Evolutionary conservation across 495 filamentous ascomycete species (phyloP).

Genomic region (Podospora pseudopauciseta): DNA sequence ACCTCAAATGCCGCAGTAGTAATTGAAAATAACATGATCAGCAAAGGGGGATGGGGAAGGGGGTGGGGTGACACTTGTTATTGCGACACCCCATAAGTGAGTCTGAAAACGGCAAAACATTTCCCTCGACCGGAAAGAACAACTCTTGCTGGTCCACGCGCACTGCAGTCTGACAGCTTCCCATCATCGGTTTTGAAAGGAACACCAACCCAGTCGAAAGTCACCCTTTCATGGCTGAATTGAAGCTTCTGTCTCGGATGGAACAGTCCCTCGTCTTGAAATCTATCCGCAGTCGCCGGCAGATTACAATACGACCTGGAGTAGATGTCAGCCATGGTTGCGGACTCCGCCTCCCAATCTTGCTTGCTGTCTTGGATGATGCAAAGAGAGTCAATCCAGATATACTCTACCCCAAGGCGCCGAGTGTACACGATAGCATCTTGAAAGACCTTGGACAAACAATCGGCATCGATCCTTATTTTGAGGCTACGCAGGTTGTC

Average conservation of each 20-base stretch:
- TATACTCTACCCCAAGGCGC: slow-evolving; percentile 15
- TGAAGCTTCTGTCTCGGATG: neutral
- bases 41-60: no score
- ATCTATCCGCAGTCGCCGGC: neutral
- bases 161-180: neutral
- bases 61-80: no score
- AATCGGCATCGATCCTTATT: neutral
- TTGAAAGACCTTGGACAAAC: neutral
- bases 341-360: slow-evolving; percentile 16
- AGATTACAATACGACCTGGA: neutral
- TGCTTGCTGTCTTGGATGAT: slow-evolving; percentile 18
- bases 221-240: neutral
- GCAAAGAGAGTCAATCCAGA: slow-evolving; percentile 38
- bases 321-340: slow-evolving; percentile 13
- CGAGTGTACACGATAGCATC: neutral
- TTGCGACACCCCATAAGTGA: no score
- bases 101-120: no score
- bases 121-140: neutral
- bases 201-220: neutral
- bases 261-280: neutral
- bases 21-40: no score
- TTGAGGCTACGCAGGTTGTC: neutral
- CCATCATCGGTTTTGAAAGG: neutral
- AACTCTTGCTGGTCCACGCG: neutral
- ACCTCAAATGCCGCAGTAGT: no score